Conservation (phyloP, 306 rosid genomes). For the Acacia confusa region DNA sequence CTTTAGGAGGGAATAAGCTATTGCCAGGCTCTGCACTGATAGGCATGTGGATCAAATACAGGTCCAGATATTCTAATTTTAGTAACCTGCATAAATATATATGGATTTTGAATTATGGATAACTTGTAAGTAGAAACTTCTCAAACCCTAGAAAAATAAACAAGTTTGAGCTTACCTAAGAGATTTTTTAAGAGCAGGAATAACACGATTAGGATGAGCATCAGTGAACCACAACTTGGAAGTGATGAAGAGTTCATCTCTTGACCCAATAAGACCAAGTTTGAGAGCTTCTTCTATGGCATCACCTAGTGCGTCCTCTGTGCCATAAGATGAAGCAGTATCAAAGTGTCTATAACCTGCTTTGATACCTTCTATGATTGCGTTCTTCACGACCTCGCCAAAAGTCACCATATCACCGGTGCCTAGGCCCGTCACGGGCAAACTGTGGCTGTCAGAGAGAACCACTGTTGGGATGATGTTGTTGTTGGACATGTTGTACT, state of each 20-base stretch:
- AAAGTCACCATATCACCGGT: too few species aligned
- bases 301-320: not conserved
- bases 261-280: not conserved
- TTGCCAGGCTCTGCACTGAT: constrained; percentile 14
- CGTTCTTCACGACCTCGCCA: not conserved
- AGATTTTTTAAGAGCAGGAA: not conserved
- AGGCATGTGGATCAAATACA: constrained; percentile 49
- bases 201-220: not conserved
- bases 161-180: not conserved
- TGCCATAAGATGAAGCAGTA: not conserved
- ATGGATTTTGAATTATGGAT: too few species aligned
- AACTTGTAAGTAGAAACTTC: too few species aligned
- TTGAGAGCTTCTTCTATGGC: not conserved
- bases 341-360: constrained; percentile 24
- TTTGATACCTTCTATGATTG: not conserved
- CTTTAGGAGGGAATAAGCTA: constrained; percentile 19
- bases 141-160: too few species aligned
- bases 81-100: constrained; percentile 26
- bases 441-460: too few species aligned
- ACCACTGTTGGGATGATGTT: too few species aligned
- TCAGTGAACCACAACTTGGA: constrained; percentile 10
- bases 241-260: constrained; percentile 18
- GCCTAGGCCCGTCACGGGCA: too few species aligned
- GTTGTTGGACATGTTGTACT: too few species aligned
- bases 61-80: constrained; percentile 45